A percentile compares a stretch with the other conserved stretches of the same genome.
Evolutionary conservation across 495 filamentous ascomycete species (phyloP).

Genomic region (Aspergillus carlsbadensis): DNA sequence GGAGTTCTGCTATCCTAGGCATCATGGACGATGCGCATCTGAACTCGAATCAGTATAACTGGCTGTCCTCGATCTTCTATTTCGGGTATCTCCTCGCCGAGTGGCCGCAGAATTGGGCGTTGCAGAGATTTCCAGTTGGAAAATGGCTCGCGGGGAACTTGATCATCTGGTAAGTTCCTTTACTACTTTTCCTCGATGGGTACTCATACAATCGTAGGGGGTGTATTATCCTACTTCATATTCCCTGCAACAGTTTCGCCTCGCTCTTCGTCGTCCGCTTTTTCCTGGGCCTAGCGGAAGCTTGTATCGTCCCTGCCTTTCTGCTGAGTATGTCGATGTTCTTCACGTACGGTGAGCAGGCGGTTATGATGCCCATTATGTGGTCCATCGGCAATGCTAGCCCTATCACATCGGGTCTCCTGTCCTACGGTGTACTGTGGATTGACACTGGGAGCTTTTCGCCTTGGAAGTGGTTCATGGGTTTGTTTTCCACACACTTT

Average conservation of each 20-base stretch:
- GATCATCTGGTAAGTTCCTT: constrained; percentile 28
- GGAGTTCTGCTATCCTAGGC: constrained; percentile 50
- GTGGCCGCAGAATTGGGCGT: constrained; percentile 41
- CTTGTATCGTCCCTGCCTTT: constrained; percentile 42
- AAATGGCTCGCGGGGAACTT: constrained; percentile 41
- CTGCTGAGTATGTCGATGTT: constrained; percentile 42
- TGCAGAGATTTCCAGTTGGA: constrained; percentile 39
- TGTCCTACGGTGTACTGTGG: constrained; percentile 43
- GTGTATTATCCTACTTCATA: constrained; percentile 34
- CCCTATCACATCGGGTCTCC: constrained; percentile 39
- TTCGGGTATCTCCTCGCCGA: constrained; percentile 46
- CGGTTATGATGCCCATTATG: constrained; percentile 43
- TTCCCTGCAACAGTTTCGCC: constrained; percentile 39
- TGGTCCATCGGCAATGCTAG: constrained; percentile 43
- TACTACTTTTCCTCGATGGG: background rate
- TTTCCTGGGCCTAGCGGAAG: constrained; percentile 40
- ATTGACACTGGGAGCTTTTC: constrained; percentile 38
- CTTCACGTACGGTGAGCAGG: constrained; percentile 44
- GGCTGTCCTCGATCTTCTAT: constrained; percentile 52
- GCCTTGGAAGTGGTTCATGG: constrained; percentile 45
- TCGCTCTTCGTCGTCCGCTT: constrained; percentile 41
- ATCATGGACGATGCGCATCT: constrained; percentile 47
- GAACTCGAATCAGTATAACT: constrained; percentile 39
- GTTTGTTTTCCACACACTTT: too few relatives aligned
- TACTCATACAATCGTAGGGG: constrained; percentile 21